Conservation (phyloP, 2,329 filamentous ascomycete genomes). For the Verticillium albo-atrum region DNA sequence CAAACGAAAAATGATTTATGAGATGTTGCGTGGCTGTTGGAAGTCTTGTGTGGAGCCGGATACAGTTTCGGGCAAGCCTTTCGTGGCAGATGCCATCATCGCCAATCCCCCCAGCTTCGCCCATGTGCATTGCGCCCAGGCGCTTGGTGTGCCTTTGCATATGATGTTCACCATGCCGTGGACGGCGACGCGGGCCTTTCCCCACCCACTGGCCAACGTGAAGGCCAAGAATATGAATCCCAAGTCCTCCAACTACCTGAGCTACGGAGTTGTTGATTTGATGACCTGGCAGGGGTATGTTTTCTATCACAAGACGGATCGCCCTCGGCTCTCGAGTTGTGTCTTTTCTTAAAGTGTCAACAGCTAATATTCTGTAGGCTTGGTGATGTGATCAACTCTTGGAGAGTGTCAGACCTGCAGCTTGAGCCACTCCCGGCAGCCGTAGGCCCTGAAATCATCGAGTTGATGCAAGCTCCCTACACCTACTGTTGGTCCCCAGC, state of each 20-base stretch:
- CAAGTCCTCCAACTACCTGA: constrained; percentile 64
- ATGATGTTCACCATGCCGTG: constrained; percentile 64
- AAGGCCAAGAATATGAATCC: constrained; percentile 33
- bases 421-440: constrained; percentile 65
- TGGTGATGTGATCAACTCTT: constrained; percentile 37
- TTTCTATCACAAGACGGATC: no score
- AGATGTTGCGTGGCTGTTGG: constrained; percentile 25
- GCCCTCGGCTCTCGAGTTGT: no score
- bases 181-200: constrained; percentile 67
- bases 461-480: constrained; percentile 63
- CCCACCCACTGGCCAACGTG: constrained; percentile 69
- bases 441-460: constrained; percentile 66
- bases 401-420: constrained; percentile 62
- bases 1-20: constrained; percentile 20
- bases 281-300: constrained; percentile 64
- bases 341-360: no score
- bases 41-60: constrained; percentile 21
- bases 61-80: constrained; percentile 22
- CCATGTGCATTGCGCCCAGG: constrained; percentile 42
- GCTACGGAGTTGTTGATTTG: constrained; percentile 68
- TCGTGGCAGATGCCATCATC: constrained; percentile 45
- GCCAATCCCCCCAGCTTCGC: constrained; percentile 45
- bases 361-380: not conserved
- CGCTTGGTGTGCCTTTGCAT: constrained; percentile 37
- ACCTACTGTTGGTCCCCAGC: constrained; percentile 76